Percentiles rank a stretch among this genome's conserved stretches.
Evolutionary conservation across 805 yeast genomes (phyloP).

Genomic region (Monosporozyma siamensis): DNA sequence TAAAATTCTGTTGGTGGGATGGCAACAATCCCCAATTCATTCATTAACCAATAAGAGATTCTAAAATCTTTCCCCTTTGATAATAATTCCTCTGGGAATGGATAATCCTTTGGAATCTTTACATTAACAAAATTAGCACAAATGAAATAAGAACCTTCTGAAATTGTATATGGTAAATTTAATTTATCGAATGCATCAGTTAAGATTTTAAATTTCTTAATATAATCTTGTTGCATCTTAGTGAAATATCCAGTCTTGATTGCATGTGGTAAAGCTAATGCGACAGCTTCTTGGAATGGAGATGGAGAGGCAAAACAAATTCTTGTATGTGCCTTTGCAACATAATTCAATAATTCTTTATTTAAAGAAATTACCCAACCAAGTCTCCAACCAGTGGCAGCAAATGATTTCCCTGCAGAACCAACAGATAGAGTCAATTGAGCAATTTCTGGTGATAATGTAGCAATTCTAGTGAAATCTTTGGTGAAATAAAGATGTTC

Average conservation of each 20-base stretch:
- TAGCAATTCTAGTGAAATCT: constrained; percentile 73
- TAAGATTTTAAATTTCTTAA: constrained; percentile 62
- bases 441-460: constrained; percentile 68
- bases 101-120: constrained; percentile 63
- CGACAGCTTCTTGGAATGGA: constrained; percentile 87
- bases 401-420: constrained; percentile 94
- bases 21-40: constrained; percentile 87
- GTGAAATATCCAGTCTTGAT: constrained; percentile 56
- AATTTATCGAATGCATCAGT: constrained; percentile 75
- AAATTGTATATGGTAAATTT: constrained; percentile 77
- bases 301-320: constrained; percentile 88
- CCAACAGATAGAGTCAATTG: constrained; percentile 83
- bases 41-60: constrained; percentile 85
- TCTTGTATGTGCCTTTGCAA: constrained; percentile 83
- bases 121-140: constrained; percentile 81
- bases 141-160: constrained; percentile 91
- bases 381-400: constrained; percentile 99
- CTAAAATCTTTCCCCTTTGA: constrained; percentile 76
- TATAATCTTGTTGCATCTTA: constrained; percentile 57
- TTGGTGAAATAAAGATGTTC: constrained; percentile 73
- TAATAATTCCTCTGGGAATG: constrained; percentile 59
- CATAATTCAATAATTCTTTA: constrained; percentile 70
- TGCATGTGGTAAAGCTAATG: constrained; percentile 64
- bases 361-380: constrained; percentile 87
- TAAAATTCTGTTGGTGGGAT: constrained; percentile 97